Evolutionary conservation across 306 rosid genomes (phyloP), one percentile per base, ranked within the genome.

Genomic region (Inga laurina): DNA sequence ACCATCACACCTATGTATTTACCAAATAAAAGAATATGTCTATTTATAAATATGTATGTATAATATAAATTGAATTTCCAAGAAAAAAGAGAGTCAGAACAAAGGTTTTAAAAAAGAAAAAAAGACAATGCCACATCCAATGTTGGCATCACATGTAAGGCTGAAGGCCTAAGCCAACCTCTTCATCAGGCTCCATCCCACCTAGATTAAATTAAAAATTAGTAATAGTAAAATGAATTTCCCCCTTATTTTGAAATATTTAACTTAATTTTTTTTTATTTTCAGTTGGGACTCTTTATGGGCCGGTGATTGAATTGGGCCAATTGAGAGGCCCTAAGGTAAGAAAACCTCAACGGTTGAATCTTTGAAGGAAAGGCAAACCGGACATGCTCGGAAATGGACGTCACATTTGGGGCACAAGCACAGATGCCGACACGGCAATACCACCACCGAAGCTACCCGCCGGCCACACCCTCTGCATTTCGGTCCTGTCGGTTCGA

Each of bases 361-460:
- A 83, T 89, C 91, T 86, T 91, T 94, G 48, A 82, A 37, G 9
- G 91, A 70, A 48, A 86, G 89, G 82, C 99, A 96, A 77, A 94
- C 85, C 0, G 99, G 99, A 80, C 99, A 96, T 1, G 92, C 90
- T 83, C 87, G 88, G 66, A 82, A 91, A 82, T 86, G 86, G 69
- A 80, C 87, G 79, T 91, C 97, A 76, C 99, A 96, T 75, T 90
- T 92, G 69, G 90, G 76, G 79, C 99, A 96, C 5, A 94, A 76
- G 85, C 97, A 89, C 10, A 96, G 84, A 80, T 96, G 98, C 85
- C 97, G 94, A 83, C 99, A 96, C 72, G 98, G 99, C 88, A 96
- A 49, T 71, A 89, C 84, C 24, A 94, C 94, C 84, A 94, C 94
- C 79, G 97, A 87, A 0, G 98, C 98, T 54, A 85, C 91, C 64